Evolutionary conservation across 148 eudicot species (phyloP).

Genomic region (Amaranthus palmeri): DNA sequence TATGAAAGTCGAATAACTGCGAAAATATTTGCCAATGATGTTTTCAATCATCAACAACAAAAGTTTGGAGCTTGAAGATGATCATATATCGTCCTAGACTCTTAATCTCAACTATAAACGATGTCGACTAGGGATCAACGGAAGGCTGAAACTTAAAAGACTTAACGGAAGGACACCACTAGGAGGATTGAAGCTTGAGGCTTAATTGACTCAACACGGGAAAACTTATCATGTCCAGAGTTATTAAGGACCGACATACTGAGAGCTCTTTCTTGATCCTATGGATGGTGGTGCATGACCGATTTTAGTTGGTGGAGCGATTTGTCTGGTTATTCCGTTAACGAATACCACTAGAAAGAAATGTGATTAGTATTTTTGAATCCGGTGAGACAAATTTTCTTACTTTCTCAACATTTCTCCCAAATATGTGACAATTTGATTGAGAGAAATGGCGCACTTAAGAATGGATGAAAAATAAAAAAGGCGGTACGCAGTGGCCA

Average conservation of each 20-base stretch:
- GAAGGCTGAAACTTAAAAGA: neutral
- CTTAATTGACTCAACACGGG: neutral
- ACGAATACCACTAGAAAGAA: neutral
- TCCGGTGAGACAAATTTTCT: too few species aligned
- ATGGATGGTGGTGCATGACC: neutral
- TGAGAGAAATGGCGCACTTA: too few species aligned
- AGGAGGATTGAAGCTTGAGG: neutral
- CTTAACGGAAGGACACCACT: neutral
- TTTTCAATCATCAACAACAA: neutral
- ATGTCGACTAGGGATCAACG: too few species aligned
- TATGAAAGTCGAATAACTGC: neutral
- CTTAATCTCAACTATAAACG: too few species aligned
- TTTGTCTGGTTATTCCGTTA: neutral
- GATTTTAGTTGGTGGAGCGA: neutral
- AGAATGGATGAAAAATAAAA: too few species aligned
- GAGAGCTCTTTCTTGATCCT: neutral
- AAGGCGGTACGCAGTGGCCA: too few species aligned
- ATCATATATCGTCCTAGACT: too few species aligned
- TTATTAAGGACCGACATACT: neutral
- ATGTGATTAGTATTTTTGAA: too few species aligned
- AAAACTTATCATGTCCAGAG: neutral
- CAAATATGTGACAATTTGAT: too few species aligned
- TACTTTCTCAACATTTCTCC: too few species aligned
- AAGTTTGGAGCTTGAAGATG: neutral
- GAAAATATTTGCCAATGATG: neutral